Base-by-base conservation (phyloP, 2,329 filamentous ascomycete species). In the Fusarium caatingaense region DNA sequence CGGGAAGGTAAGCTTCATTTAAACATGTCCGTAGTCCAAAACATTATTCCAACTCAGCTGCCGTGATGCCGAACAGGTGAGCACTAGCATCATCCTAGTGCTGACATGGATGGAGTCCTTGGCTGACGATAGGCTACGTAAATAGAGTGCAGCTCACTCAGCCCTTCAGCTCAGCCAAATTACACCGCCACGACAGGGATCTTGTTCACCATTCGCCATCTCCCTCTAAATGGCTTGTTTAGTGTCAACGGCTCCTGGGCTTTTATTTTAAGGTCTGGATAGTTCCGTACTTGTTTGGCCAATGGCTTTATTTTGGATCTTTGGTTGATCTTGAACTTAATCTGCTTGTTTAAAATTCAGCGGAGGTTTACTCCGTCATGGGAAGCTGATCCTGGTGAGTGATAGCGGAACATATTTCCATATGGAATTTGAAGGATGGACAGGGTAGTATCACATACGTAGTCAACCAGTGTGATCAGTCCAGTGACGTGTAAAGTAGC, bases 141-240 rank as follows among this genome's bases (percentile, higher is more conserved):
- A 62, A 62, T 45, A 53, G 32, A 40, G 25, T 37, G 32, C 12
- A 28, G 49, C 34, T 41, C 34, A 53, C 49, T 51, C 32, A 53
- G 49, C 32, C 23, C 20, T 27, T 20, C 49, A 51, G 32, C 34
- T 51, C 27, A 51, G n/a, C 18, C 48, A 41, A 28, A 5, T 18
- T 57, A 53, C 54, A 55, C 48, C 49, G 54, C 62, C 62, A 56
- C 63, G 21, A 32, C 42, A 25, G 23, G n/a, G 20, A 60, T 61
- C 6, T n/a, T 37, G 34, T 37, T n/a, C 18, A 37, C 2, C 34
- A 37, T 37, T 37, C 18, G 34, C 34, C 6, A 37, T 37, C 5
- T n/a, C 34, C 18, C 9, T 37, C 18, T 18, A n/a, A 1, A 37
- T 28, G 44, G 44, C 44, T 46, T 47, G 25, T 15, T 42, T 53